A percentile compares a stretch with the other conserved stretches of the same genome.
Evolutionary conservation across 2,329 filamentous ascomycete genomes (phyloP).

Genomic region (Penicillium sp.): DNA sequence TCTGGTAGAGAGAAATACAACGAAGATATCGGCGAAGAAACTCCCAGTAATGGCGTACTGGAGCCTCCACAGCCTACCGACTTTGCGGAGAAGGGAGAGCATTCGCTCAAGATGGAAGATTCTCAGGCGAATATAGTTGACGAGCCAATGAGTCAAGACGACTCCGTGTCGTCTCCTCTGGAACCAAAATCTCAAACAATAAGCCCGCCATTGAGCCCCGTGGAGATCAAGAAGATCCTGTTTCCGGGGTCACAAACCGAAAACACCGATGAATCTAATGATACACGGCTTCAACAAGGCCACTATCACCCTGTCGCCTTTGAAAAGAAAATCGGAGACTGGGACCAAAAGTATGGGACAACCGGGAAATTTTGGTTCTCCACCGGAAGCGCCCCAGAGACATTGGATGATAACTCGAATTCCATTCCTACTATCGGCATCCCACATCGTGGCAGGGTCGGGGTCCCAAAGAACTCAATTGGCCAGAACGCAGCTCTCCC

Average conservation of each 20-base stretch:
- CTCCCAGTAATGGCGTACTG: background rate
- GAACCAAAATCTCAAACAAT: constrained; percentile 34
- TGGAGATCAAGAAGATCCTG: constrained; percentile 51
- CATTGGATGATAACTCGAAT: constrained; percentile 13
- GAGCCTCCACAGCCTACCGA: background rate
- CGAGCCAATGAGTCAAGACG: constrained; percentile 9
- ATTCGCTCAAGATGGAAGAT: background rate
- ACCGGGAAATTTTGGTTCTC: constrained; percentile 52
- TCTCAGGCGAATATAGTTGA: background rate
- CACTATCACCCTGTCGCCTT: constrained; percentile 59
- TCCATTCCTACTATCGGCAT: constrained; percentile 46
- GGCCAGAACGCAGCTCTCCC: constrained; percentile 11
- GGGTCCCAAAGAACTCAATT: background rate
- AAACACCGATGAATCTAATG: constrained; percentile 5
- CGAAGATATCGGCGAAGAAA: constrained; percentile 10
- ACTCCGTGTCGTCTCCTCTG: constrained; percentile 16
- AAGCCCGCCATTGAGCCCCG: constrained; percentile 46
- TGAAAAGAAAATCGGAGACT: constrained; percentile 50
- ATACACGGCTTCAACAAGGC: constrained; percentile 41
- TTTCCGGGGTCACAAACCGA: constrained; percentile 33
- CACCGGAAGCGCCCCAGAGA: constrained; percentile 9
- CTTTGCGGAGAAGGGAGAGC: background rate
- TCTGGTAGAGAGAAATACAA: constrained; percentile 16
- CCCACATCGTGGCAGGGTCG: constrained; percentile 28
- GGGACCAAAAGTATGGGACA: constrained; percentile 59